A percentile compares a stretch with the other conserved stretches of the same genome.
These are phyloP conservation scores for Penicillium capsulatum DNA, from an alignment of 2,329 filamentous ascomycete species.

Conservation along the genomic window DNA sequence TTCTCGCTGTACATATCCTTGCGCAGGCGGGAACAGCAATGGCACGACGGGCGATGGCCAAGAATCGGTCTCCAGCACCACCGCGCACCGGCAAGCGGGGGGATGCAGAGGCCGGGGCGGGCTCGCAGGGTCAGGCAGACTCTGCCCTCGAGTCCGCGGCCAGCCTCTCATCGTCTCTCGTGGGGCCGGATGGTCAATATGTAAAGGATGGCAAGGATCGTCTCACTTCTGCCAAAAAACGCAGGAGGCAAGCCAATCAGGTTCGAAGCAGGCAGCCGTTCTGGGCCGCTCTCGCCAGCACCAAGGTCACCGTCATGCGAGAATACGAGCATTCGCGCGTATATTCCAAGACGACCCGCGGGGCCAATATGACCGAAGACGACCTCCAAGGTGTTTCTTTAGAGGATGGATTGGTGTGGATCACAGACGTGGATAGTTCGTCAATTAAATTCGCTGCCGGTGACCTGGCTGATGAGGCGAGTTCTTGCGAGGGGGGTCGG, in stretches of 20 bases:
- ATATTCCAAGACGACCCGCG: conserved; percentile 37
- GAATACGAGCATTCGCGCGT: conserved; percentile 74
- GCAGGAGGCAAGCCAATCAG: conserved; percentile 84
- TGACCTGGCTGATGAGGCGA: conserved; percentile 38
- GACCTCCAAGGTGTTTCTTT: conserved; percentile 41
- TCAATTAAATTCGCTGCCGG: conserved; percentile 47
- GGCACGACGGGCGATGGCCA: conserved; percentile 45
- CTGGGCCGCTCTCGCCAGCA: conserved; percentile 91
- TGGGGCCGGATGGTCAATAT: conserved; percentile 43
- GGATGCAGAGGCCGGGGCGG: conserved; percentile 45
- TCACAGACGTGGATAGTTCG: conserved; percentile 45
- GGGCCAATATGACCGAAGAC: conserved; percentile 40
- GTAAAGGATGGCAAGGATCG: conserved; percentile 55
- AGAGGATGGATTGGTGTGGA: conserved; percentile 46
- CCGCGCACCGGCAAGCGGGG: conserved; percentile 41
- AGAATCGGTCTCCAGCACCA: conserved; percentile 41
- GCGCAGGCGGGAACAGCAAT: conserved; percentile 48
- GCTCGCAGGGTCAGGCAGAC: conserved; percentile 41
- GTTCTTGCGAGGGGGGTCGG: conserved; percentile 27
- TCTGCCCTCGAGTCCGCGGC: conserved; percentile 43
- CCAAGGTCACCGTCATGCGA: conserved; percentile 93
- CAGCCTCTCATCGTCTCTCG: conserved; percentile 38
- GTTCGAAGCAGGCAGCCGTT: conserved; percentile 86
- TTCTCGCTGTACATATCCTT: conserved; percentile 48
- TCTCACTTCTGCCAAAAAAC: conserved; percentile 67